These are phyloP conservation scores for Colletotrichum eremochloae DNA, from an alignment of 2,329 filamentous ascomycete species.

Conservation along the genomic window DNA sequence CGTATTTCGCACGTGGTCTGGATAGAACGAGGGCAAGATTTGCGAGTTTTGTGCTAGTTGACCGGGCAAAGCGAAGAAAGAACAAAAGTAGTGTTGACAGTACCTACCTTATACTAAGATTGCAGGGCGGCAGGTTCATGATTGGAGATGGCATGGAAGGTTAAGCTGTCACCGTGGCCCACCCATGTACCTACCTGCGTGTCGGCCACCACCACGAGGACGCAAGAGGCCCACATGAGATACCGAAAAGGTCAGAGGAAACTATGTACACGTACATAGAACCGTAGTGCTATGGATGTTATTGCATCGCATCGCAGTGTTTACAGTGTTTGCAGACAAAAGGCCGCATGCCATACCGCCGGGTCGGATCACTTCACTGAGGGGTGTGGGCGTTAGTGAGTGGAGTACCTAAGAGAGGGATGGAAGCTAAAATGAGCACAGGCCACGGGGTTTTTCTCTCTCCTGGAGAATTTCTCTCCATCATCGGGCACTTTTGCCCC, in stretches of 20 bases:
- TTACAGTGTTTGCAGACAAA: too few relatives aligned
- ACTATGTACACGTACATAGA: background rate
- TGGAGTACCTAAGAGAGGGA: background rate
- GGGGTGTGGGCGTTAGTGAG: too few relatives aligned
- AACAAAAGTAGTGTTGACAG: too few relatives aligned
- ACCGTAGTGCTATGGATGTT: too few relatives aligned
- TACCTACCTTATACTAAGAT: background rate
- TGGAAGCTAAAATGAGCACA: constrained; percentile 11
- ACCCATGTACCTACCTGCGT: too few relatives aligned
- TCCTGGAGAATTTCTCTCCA: constrained; percentile 23
- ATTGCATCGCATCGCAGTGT: too few relatives aligned
- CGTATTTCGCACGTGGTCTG: constrained; percentile 3
- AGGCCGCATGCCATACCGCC: too few relatives aligned
- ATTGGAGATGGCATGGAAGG: constrained; percentile 20
- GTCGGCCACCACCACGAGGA: too few relatives aligned
- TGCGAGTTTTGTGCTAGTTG: constrained; percentile 7
- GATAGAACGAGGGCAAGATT: background rate
- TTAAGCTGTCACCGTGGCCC: constrained; percentile 24
- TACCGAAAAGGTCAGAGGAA: background rate
- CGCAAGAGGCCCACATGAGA: background rate
- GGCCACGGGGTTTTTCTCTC: constrained; percentile 11
- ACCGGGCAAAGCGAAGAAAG: constrained; percentile 24
- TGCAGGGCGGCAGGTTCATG: constrained; percentile 6
- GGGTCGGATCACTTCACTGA: background rate
- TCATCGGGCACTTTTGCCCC: constrained; percentile 33